Evolutionary conservation across 2,329 filamentous ascomycete genomes (phyloP), one percentile per base, ranked within the genome.

Genomic region (Juglanconis oblonga): DNA sequence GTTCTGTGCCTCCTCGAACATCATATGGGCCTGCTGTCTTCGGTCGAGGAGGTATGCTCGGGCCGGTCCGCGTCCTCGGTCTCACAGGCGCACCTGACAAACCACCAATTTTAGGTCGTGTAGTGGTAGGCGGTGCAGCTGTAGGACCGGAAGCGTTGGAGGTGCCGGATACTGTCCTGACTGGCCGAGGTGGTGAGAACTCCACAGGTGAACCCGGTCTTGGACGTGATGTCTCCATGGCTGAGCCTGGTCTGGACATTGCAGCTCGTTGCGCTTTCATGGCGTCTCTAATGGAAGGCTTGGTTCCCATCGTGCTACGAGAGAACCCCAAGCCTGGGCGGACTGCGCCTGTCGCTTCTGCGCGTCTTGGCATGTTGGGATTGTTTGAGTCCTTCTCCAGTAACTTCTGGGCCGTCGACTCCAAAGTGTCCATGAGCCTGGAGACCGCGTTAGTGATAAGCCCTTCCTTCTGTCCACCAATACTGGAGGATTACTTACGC

Each of bases 381-480:
- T 98, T 98, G 69, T 87, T 83, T 1, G 90, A 81, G 66, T 97
- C 91, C 67, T 92, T 96, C 66, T 93, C 88, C 17, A 99, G 79
- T 36, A 94, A 80, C 58, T 86, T 87, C 71, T 91, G 90, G 3
- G 92, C 89, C 14, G 92, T 92, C 7, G 84, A 72, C 62, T 97
- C 93, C 11, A 98, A 81, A 13, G 82, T 83, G 45, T 86, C 84
- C 81, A 96, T 89, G 67, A 98, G 91, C 5, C 88, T 92, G 61
- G 17, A 7, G 13, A 24, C 24, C 11, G 54, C 9, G 56, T 71
- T 63, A 72, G 68, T 32, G 14, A 35, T 14, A 11, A 56, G 40
- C 3, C 5, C 40, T n/a, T 4, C 0, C 6, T 17, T 7, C 2
- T 10, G 14, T 17, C 38, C 29, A 29, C 55, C 17, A 36, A 17